phyloP scores from a whole-genome alignment of 2,329 filamentous ascomycete genomes.

The Aspergillus pseudoterreus region DNA sequence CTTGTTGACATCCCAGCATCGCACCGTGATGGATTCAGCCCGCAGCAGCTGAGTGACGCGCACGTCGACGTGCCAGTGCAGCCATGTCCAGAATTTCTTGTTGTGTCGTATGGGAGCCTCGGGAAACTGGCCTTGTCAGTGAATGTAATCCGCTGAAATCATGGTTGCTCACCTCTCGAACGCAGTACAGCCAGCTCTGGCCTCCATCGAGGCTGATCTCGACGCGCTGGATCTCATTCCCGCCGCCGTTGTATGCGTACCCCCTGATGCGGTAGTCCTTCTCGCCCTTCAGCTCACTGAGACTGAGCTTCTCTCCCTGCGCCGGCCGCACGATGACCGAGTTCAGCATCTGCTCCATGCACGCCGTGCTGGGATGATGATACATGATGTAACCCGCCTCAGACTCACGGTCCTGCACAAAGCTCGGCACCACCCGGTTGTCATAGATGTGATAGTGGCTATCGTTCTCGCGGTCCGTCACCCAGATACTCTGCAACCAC shows the following conservation, averaged over 20 bases:
- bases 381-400: slow-evolving; percentile 47
- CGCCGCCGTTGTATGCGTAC: slow-evolving; percentile 50
- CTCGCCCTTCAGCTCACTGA: slow-evolving; percentile 36
- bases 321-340: slow-evolving; percentile 46
- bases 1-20: slow-evolving; percentile 50
- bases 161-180: slow-evolving; percentile 31
- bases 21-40: slow-evolving; percentile 43
- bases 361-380: slow-evolving; percentile 47
- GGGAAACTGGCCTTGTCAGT: slow-evolving; percentile 36
- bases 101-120: slow-evolving; percentile 49
- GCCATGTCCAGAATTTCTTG: slow-evolving; percentile 54
- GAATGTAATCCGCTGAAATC: neutral
- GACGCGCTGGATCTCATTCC: slow-evolving; percentile 48
- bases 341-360: slow-evolving; percentile 50
- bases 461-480: slow-evolving; percentile 39
- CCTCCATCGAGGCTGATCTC: slow-evolving; percentile 49
- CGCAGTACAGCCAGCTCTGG: slow-evolving; percentile 47
- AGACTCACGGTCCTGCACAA: slow-evolving; percentile 48
- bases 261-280: slow-evolving; percentile 45
- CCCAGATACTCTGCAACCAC: slow-evolving; percentile 41
- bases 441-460: slow-evolving; percentile 49
- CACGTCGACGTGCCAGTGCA: slow-evolving; percentile 52
- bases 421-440: slow-evolving; percentile 47
- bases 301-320: slow-evolving; percentile 43
- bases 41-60: slow-evolving; percentile 42